These are phyloP conservation scores for Xylaria sp. DNA, from an alignment of 2,329 filamentous ascomycete species.

Conservation along the genomic window DNA sequence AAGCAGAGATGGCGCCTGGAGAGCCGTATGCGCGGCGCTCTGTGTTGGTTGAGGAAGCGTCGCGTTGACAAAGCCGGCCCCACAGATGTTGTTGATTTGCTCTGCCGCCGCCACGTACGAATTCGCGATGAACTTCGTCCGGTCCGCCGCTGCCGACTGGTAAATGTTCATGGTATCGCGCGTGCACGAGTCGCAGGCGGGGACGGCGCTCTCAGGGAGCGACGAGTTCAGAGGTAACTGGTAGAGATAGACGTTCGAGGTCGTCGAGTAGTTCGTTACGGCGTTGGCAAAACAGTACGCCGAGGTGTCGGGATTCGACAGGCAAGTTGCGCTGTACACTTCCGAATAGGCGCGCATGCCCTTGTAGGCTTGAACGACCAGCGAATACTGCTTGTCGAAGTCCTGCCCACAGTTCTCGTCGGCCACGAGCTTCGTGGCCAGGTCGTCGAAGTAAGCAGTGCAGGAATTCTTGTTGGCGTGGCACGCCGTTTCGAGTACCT, in stretches of 20 bases:
- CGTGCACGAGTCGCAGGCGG: slow-evolving; percentile 76
- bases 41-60: slow-evolving; percentile 48
- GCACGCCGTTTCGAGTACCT: slow-evolving; percentile 79
- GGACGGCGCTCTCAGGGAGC: slow-evolving; percentile 68
- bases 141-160: slow-evolving; percentile 67
- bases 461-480: slow-evolving; percentile 68
- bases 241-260: slow-evolving; percentile 80
- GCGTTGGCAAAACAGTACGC: slow-evolving; percentile 85
- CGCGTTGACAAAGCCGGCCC: slow-evolving; percentile 58
- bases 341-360: slow-evolving; percentile 77
- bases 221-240: slow-evolving; percentile 78
- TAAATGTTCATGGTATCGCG: slow-evolving; percentile 82
- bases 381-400: slow-evolving; percentile 65
- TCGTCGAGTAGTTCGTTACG: slow-evolving; percentile 71
- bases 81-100: slow-evolving; percentile 70
- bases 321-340: slow-evolving; percentile 79
- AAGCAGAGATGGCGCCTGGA: slow-evolving; percentile 25
- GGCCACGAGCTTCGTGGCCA: slow-evolving; percentile 67
- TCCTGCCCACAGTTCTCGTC: slow-evolving; percentile 72
- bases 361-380: slow-evolving; percentile 73
- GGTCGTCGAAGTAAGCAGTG: slow-evolving; percentile 61
- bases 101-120: slow-evolving; percentile 74
- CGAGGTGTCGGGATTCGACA: slow-evolving; percentile 65
- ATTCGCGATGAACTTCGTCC: slow-evolving; percentile 64
- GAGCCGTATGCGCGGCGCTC: slow-evolving; percentile 23